These are phyloP conservation scores for Candida vaughaniae DNA, from an alignment of 805 yeast species.

Conservation along the genomic window DNA sequence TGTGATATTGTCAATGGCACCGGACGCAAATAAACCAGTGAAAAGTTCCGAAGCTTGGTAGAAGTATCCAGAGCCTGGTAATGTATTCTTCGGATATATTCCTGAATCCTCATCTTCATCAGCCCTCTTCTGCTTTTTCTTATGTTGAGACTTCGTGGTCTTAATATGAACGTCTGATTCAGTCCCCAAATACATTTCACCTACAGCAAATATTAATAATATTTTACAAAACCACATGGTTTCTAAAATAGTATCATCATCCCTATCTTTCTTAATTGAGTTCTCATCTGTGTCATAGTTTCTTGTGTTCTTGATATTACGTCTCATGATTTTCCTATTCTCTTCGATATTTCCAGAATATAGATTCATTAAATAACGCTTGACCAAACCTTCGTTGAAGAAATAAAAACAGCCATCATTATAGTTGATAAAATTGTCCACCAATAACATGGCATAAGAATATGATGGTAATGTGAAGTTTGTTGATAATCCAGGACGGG, in stretches of 20 bases:
- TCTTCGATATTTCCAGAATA: conserved; percentile 51
- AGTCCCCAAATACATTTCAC: conserved; percentile 81
- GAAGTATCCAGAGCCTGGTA: conserved; percentile 80
- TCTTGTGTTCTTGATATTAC: conserved; percentile 25
- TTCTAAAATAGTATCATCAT: conserved; percentile 61
- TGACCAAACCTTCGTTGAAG: conserved; percentile 78
- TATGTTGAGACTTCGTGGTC: conserved; percentile 24
- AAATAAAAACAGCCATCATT: conserved; percentile 85
- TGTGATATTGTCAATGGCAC: conserved; percentile 75
- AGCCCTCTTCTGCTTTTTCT: conserved; percentile 13
- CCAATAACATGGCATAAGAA: conserved; percentile 69
- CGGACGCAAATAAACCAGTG: conserved; percentile 73
- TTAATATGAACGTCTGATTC: conserved; percentile 61
- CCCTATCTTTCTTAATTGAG: conserved; percentile 41
- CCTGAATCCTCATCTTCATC: conserved; percentile 11
- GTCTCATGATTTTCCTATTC: conserved; percentile 35
- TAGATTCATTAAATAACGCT: conserved; percentile 60
- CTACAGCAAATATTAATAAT: conserved; percentile 69
- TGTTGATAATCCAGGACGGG: conserved; percentile 66
- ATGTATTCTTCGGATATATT: conserved; percentile 34
- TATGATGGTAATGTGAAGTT: conserved; percentile 75
- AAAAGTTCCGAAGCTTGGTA: conserved; percentile 78
- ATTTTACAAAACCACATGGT: conserved; percentile 82
- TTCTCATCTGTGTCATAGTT: conserved; percentile 36
- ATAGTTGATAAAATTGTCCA: conserved; percentile 74